Percentiles rank a stretch among this genome's conserved stretches.
Conservation (phyloP, 305 asterid species). For the Ruellia speciosa region DNA sequence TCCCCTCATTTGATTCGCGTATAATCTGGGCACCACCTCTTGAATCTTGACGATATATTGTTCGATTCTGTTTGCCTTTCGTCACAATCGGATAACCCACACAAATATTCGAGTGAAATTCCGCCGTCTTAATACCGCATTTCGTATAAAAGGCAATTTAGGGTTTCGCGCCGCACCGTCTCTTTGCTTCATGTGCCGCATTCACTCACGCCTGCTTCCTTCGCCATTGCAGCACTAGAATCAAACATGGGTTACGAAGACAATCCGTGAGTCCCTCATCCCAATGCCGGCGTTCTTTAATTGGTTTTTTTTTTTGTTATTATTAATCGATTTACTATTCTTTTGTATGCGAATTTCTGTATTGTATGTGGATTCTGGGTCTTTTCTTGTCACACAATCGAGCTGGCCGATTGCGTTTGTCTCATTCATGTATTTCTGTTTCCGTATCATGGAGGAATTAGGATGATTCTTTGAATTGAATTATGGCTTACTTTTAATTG, state of each 20-base stretch:
- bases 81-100: background rate
- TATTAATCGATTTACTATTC: too few relatives aligned
- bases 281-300: background rate
- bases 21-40: background rate
- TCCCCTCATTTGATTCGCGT: background rate
- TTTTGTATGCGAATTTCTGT: background rate
- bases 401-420: too few relatives aligned
- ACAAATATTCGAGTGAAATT: background rate
- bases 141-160: background rate
- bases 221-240: background rate
- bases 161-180: background rate
- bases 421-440: too few relatives aligned
- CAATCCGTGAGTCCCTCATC: conserved; percentile 20
- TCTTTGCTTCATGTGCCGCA: too few relatives aligned
- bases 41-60: background rate
- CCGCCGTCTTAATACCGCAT: background rate
- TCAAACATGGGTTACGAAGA: conserved; percentile 48
- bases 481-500: too few relatives aligned
- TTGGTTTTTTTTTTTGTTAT: background rate
- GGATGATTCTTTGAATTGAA: too few relatives aligned
- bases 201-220: background rate
- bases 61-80: background rate
- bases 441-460: too few relatives aligned
- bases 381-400: too few relatives aligned
- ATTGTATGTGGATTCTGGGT: too few relatives aligned